phyloP scores from a whole-genome alignment of 129 eudicot species.

The Arctium minus region DNA sequence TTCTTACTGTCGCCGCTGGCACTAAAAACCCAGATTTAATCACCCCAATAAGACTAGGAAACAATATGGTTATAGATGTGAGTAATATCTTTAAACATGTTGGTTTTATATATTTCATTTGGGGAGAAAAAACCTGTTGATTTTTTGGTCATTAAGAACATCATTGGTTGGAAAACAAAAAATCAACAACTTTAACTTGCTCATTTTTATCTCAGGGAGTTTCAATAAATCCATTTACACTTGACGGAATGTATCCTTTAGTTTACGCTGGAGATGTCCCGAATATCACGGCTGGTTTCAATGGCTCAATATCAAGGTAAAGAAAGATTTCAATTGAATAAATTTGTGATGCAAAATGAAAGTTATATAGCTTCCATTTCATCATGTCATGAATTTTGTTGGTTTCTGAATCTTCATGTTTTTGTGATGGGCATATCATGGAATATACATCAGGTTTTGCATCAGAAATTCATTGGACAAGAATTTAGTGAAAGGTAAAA shows the following conservation, averaged over 20 bases:
- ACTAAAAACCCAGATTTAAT: slow-evolving; percentile 35
- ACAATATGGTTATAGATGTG: slow-evolving; percentile 27
- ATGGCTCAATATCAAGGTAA: slow-evolving; percentile 20
- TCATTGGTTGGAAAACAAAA: too few relatives aligned
- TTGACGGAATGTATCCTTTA: slow-evolving; percentile 22
- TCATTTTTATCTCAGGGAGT: slow-evolving; percentile 19
- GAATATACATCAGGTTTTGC: too few relatives aligned
- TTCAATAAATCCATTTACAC: slow-evolving; percentile 29
- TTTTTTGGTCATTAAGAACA: too few relatives aligned
- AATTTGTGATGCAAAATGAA: neutral
- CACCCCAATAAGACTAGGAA: slow-evolving; percentile 30
- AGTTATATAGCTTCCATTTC: neutral
- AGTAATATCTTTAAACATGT: neutral
- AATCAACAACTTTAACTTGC: neutral
- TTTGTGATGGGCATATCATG: too few relatives aligned
- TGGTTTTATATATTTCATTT: too few relatives aligned
- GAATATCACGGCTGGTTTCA: slow-evolving; percentile 23
- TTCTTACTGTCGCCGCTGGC: slow-evolving; percentile 51
- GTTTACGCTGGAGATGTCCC: slow-evolving; percentile 3
- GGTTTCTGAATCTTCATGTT: neutral
- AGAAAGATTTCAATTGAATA: neutral
- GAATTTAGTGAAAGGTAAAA: too few relatives aligned
- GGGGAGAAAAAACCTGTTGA: too few relatives aligned
- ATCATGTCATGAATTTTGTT: neutral
- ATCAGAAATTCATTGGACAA: too few relatives aligned